Evolutionary conservation across 179 eudicot species (phyloP).

Genomic region (Gypsophila paniculata): DNA sequence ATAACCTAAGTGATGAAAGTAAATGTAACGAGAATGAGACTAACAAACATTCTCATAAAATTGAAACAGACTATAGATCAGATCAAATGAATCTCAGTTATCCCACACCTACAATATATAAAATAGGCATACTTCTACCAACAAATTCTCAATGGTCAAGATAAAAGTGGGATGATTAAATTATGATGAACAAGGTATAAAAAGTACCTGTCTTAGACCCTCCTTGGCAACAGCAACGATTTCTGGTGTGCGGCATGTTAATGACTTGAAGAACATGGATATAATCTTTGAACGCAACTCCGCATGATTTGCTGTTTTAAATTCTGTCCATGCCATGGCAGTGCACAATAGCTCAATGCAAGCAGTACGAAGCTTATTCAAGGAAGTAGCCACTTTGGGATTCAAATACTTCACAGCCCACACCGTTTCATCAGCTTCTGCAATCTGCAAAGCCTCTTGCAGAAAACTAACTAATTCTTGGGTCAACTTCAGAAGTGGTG

Average conservation of each 20-base stretch:
- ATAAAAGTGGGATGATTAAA: constrained; percentile 9
- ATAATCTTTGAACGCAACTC: constrained; percentile 89
- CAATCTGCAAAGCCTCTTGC: constrained; percentile 94
- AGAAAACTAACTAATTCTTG: constrained; percentile 78
- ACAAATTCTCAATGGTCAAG: not conserved
- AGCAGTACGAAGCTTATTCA: constrained; percentile 87
- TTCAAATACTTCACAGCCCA: constrained; percentile 92
- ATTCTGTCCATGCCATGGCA: constrained; percentile 98
- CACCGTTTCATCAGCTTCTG: constrained; percentile 90
- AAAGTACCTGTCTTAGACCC: constrained; percentile 83
- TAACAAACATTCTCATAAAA: not conserved
- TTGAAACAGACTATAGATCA: not conserved
- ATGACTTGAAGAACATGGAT: constrained; percentile 95
- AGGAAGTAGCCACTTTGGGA: constrained; percentile 82
- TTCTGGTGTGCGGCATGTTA: constrained; percentile 87
- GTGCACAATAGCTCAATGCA: constrained; percentile 97
- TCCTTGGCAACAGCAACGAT: constrained; percentile 97
- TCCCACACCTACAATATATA: not conserved
- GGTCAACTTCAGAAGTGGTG: constrained; percentile 94
- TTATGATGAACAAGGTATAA: not conserved
- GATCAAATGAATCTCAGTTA: not conserved
- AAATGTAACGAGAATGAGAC: not conserved
- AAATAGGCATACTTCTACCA: not conserved
- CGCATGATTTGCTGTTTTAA: constrained; percentile 77
- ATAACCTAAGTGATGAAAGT: constrained; percentile 52